These are phyloP conservation scores for Bocquillonia castaneifolia DNA, from an alignment of 441 rosid species.

Conservation along the genomic window DNA sequence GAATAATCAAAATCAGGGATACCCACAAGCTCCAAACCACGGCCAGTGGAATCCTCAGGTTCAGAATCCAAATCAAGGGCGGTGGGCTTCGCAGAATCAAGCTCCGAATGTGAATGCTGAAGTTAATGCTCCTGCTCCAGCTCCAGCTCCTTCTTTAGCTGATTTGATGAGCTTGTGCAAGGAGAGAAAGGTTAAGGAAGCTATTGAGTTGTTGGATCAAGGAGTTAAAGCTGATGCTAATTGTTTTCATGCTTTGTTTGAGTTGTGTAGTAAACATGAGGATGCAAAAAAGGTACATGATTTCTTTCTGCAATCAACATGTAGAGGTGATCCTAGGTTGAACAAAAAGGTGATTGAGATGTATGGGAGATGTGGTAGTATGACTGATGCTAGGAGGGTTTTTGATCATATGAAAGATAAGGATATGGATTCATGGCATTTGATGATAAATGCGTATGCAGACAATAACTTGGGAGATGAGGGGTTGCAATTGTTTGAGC, in stretches of 20 bases:
- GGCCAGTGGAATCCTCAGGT: slow-evolving; percentile 30
- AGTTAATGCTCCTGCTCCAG: slow-evolving; percentile 9
- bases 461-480: slow-evolving; percentile 75
- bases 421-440: slow-evolving; percentile 78
- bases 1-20: slow-evolving; percentile 34
- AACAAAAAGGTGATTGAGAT: slow-evolving; percentile 62
- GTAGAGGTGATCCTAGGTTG: slow-evolving; percentile 55
- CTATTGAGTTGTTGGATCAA: slow-evolving; percentile 63
- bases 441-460: slow-evolving; percentile 69
- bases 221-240: slow-evolving; percentile 62
- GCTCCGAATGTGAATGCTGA: neutral
- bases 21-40: slow-evolving; percentile 28
- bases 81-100: slow-evolving; percentile 1
- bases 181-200: slow-evolving; percentile 63
- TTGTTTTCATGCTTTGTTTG: slow-evolving; percentile 53
- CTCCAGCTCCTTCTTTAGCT: slow-evolving; percentile 36
- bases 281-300: slow-evolving; percentile 85
- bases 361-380: slow-evolving; percentile 64
- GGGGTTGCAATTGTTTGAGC: slow-evolving; percentile 75
- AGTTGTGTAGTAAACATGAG: slow-evolving; percentile 52
- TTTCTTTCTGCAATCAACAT: slow-evolving; percentile 61
- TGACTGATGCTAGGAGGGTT: slow-evolving; percentile 77
- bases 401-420: slow-evolving; percentile 77
- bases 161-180: slow-evolving; percentile 54
- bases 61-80: slow-evolving; percentile 27